Evolutionary conservation across 1,284 basidiomycete species (phyloP), one percentile per base, ranked within the genome.

Genomic region (Cystobasidium pallidum): DNA sequence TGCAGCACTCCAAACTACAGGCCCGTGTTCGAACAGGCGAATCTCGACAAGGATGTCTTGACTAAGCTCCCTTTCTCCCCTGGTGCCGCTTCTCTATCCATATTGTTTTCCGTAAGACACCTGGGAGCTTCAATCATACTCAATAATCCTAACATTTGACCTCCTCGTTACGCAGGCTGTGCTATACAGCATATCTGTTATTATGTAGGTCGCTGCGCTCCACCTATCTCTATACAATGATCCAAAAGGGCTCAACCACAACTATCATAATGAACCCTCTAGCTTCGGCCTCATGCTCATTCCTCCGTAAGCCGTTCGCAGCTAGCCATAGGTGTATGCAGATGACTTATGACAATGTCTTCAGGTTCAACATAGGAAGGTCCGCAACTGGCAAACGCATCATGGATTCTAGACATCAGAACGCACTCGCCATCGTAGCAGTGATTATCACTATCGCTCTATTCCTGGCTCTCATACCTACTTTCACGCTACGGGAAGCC

Each of bases 401-500:
- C 17, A 55, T 70, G 54, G 67, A 70, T 51, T 28, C 24, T 34
- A 34, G 52, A 28, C 67, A 70, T 62, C 67, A 70, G 58, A 45
- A 24, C 21, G 58, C 52, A 11, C 57, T 70, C 10, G 49, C 67
- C 24, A 36, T 70, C 10, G 17, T 10, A 8, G 28, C 43, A 6
- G 58, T 62, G 19, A n/a, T 62, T 2, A 51, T 41, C 11, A 58
- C 58, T 21, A 24, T 62, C 17, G 67, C 41, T 10, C 11, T 70
- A 19, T 36, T 62, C 13, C n/a, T 43, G 4, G 36, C 36, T 21
- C 6, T 61, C n/a, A 21, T 61, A 4, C 28, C 58, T 7, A 61
- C 58, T 41, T 61, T 61, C 21, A 10, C 32, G 1, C 17, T 71
- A 30, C 59, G 61, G 2, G 45, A 54, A 10, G 15, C 19, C 24